These are phyloP conservation scores for Cercophora scortea DNA, from an alignment of 495 filamentous ascomycete genomes.

Conservation along the genomic window DNA sequence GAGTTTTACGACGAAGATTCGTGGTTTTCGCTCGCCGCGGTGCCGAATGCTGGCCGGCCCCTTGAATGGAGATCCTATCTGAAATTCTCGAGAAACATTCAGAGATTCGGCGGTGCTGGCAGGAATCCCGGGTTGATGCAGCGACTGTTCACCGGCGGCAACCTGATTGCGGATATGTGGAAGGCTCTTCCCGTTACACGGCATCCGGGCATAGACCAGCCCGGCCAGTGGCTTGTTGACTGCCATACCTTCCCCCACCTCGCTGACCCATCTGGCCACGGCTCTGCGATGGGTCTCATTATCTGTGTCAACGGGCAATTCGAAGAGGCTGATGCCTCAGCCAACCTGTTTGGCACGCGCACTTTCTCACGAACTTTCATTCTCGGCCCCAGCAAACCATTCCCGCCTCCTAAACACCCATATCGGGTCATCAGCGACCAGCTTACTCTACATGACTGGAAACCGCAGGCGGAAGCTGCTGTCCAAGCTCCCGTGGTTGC, in stretches of 20 bases:
- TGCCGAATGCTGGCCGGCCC: slow-evolving; percentile 42
- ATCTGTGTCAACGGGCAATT: slow-evolving; percentile 78
- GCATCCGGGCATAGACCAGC: slow-evolving; percentile 59
- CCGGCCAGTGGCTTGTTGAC: slow-evolving; percentile 70
- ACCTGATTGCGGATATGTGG: slow-evolving; percentile 64
- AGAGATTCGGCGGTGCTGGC: slow-evolving; percentile 49
- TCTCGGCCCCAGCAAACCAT: slow-evolving; percentile 62
- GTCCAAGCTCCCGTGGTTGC: slow-evolving; percentile 1
- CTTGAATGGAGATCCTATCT: slow-evolving; percentile 66
- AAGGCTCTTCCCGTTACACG: slow-evolving; percentile 61
- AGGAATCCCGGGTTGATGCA: slow-evolving; percentile 45
- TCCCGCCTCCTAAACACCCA: slow-evolving; percentile 26
- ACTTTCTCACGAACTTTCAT: slow-evolving; percentile 84
- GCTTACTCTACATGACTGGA: slow-evolving; percentile 52
- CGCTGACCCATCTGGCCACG: slow-evolving; percentile 60
- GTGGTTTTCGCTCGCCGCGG: slow-evolving; percentile 70
- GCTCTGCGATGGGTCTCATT: slow-evolving; percentile 57
- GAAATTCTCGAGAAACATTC: slow-evolving; percentile 73
- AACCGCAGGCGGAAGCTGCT: slow-evolving; percentile 17
- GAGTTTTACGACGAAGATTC: slow-evolving; percentile 72
- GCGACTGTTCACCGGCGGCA: slow-evolving; percentile 55
- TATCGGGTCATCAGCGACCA: slow-evolving; percentile 77
- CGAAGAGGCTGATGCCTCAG: slow-evolving; percentile 57
- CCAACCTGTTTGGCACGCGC: slow-evolving; percentile 47
- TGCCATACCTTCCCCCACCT: slow-evolving; percentile 69